phyloP scores from a whole-genome alignment of 2,329 filamentous ascomycete genomes.

The Aphanocladium album region DNA sequence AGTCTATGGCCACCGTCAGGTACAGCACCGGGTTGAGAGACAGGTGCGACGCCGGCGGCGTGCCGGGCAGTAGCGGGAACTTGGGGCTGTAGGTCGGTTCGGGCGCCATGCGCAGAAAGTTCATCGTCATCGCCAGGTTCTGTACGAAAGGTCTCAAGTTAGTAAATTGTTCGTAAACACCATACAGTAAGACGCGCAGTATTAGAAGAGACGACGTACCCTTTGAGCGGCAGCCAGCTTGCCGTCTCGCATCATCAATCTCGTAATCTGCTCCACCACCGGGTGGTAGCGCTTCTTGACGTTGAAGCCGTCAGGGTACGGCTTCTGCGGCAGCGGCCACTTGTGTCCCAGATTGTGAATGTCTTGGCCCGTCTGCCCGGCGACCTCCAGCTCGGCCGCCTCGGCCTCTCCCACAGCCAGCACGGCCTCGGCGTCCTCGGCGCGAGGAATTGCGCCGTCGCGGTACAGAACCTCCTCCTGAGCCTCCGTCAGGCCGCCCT shows the following conservation, averaged over 20 bases:
- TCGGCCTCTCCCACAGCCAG: constrained; percentile 20
- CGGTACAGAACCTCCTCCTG: constrained; percentile 41
- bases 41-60: constrained; percentile 71
- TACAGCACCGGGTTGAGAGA: constrained; percentile 87
- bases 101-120: constrained; percentile 75
- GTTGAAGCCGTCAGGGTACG: constrained; percentile 57
- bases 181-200: not conserved
- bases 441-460: constrained; percentile 36
- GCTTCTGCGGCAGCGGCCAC: constrained; percentile 65
- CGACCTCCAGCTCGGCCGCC: constrained; percentile 10
- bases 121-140: constrained; percentile 83
- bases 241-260: constrained; percentile 85
- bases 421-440: constrained; percentile 27
- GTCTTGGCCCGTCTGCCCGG: not conserved
- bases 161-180: not conserved
- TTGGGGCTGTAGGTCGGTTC: constrained; percentile 69
- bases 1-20: constrained; percentile 86
- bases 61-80: constrained; percentile 68
- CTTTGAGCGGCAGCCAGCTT: constrained; percentile 87
- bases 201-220: constrained; percentile 44
- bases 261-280: constrained; percentile 80
- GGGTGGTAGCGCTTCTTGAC: constrained; percentile 81
- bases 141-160: constrained; percentile 30
- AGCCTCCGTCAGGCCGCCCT: constrained; percentile 35
- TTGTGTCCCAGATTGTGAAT: constrained; percentile 58